These are phyloP conservation scores for Tetrastigma voinierianum DNA, from an alignment of 164 flowering plant genomes.

Conservation along the genomic window DNA sequence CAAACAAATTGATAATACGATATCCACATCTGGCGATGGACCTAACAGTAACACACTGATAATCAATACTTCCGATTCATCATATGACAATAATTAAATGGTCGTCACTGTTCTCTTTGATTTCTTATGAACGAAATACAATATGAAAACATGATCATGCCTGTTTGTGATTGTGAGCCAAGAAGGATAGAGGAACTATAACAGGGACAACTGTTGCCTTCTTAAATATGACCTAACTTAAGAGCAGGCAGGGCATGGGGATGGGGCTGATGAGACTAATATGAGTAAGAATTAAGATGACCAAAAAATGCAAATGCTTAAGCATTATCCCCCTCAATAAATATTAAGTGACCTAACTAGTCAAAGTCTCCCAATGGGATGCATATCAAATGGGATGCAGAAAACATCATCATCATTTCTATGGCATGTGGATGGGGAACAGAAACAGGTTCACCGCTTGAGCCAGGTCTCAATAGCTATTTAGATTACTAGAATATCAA, in stretches of 20 bases:
- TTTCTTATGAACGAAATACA: neutral
- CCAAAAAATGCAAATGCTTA: neutral
- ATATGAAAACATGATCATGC: neutral
- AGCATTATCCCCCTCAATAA: neutral
- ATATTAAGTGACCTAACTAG: neutral
- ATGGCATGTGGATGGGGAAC: no score
- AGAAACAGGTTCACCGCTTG: no score
- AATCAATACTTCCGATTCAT: neutral
- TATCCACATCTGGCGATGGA: slow-evolving; percentile 87
- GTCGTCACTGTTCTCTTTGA: no score
- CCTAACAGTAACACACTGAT: slow-evolving; percentile 32
- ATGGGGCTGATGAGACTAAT: neutral
- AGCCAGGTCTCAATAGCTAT: no score
- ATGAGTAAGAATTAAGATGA: neutral
- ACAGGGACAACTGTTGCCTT: no score
- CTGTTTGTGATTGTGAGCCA: no score
- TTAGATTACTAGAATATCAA: no score
- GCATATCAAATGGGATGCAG: neutral
- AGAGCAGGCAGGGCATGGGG: no score
- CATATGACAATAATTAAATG: no score
- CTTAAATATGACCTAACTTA: no score
- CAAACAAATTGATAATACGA: slow-evolving; percentile 74
- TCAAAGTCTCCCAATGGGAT: neutral
- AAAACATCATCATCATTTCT: no score
- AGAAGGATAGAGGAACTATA: no score